Evolutionary conservation across 192 early-diverging fungal genomes (phyloP), one percentile per base, ranked within the genome.

Genomic region (Spizellomyces sp.): DNA sequence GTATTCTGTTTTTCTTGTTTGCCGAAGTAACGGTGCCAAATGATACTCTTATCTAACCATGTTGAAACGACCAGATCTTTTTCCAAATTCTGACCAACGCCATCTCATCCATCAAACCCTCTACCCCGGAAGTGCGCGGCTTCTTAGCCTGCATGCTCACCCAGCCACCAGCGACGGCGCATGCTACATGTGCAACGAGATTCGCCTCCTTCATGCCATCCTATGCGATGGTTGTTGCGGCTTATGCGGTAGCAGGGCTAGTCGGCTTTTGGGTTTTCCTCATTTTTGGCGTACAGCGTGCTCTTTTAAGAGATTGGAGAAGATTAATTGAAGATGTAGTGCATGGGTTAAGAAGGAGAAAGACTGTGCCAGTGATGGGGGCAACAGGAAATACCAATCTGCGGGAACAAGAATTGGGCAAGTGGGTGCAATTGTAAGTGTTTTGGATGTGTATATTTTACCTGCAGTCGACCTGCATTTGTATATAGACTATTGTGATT

Each of bases 251-350:
- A 8, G 54, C 64, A 17, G 58, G 66, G 4, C 14, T 52, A 8
- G 59, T 69, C n/a, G 74, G 74, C 7, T 8, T 75, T 9, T 75
- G 74, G 74, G 36, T 63, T 17, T 75, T 75, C 60, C 48, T 75
- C 48, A 61, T 75, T 14, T 75, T 75, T 64, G 74, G 74, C n/a
- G 17, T 27, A 8, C 69, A 70, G 58, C n/a, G 6, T 17, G 69
- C 69, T 36, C 59, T 70, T 14, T 21, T 70, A 15, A 43, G 59
- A 43, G 69, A 70, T 62, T 70, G 69, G 69, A 45, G 19, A 57
- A 60, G 50, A 19, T 54, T 36, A 36, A 36, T 36, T 36, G 27
- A 36, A 3, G 27, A 36, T 36, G 27, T 36, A 0, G 27, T 36
- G 27, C 27, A 36, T 36, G 27, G 27, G 27, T 36, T 36, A 36